Conservation (phyloP, 176 grass and related monocot species). For the Pontederia paniculata region DNA sequence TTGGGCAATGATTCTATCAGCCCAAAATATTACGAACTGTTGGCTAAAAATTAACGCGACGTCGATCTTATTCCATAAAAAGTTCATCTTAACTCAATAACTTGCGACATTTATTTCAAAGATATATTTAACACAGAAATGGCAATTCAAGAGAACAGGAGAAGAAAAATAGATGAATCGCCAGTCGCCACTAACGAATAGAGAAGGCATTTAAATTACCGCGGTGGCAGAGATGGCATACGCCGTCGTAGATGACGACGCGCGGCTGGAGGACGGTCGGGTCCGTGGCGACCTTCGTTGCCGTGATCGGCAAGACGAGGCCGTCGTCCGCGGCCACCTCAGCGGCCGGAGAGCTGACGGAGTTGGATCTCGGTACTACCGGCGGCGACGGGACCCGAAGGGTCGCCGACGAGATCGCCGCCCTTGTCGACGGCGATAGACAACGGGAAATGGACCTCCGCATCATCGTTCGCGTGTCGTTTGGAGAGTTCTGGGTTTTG, state of each 20-base stretch:
- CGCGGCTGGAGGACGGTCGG: slow-evolving; percentile 74
- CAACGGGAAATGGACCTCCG: background rate
- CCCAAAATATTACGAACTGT: too few species aligned
- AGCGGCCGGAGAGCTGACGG: background rate
- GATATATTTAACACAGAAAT: too few species aligned
- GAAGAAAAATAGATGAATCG: background rate
- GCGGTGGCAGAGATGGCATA: slow-evolving; percentile 89
- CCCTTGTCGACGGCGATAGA: background rate
- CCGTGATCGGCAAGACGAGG: background rate
- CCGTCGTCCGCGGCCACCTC: background rate
- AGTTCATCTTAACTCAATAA: too few species aligned
- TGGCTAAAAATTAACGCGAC: too few species aligned
- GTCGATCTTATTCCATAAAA: too few species aligned
- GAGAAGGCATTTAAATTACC: slow-evolving; percentile 21
- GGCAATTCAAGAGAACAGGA: background rate
- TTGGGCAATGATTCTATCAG: too few species aligned
- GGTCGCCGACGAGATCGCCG: background rate
- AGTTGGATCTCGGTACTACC: background rate
- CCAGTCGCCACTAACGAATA: slow-evolving; percentile 3
- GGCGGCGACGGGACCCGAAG: too few species aligned
- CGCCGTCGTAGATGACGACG: slow-evolving; percentile 92
- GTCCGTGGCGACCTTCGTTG: slow-evolving; percentile 21
- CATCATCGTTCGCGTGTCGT: too few species aligned
- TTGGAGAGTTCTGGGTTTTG: too few species aligned
- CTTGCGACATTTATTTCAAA: too few species aligned